Evolutionary conservation across 371 early-diverging fungal species (phyloP).

Genomic region (Funneliformis caledonium): DNA sequence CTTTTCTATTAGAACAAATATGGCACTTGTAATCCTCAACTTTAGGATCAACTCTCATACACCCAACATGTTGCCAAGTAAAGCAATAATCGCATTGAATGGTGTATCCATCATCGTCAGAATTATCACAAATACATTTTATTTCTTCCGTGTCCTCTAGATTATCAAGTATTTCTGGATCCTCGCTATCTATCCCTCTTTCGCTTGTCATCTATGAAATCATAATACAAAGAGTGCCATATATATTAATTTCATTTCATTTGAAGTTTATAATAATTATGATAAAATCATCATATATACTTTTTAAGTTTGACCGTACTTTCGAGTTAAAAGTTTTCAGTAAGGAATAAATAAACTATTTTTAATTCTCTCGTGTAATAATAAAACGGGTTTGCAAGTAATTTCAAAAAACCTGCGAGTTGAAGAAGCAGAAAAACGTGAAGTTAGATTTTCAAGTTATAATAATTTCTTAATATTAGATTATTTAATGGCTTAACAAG

Average conservation of each 20-base stretch:
- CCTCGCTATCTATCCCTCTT: slow-evolving; percentile 39
- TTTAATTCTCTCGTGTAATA: not conserved
- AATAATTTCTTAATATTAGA: too few relatives aligned
- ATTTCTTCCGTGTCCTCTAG: slow-evolving; percentile 86
- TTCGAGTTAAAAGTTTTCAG: not conserved
- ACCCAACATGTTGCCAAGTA: slow-evolving; percentile 95
- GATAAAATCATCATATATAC: too few relatives aligned
- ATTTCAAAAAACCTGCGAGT: not conserved
- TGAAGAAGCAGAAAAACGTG: not conserved
- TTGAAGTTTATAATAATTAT: not conserved
- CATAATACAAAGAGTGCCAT: not conserved
- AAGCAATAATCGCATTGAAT: slow-evolving; percentile 95
- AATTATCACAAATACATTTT: slow-evolving; percentile 92
- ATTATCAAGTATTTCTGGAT: slow-evolving; percentile 33
- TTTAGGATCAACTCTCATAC: slow-evolving; percentile 72
- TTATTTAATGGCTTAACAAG: too few relatives aligned
- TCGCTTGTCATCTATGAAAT: slow-evolving; percentile 18
- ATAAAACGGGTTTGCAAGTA: not conserved
- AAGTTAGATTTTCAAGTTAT: too few relatives aligned
- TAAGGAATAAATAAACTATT: not conserved
- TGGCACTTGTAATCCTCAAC: not conserved
- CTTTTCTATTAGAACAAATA: not conserved
- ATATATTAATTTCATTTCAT: not conserved
- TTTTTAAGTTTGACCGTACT: not conserved
- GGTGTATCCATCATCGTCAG: slow-evolving; percentile 98